Evolutionary conservation across 805 yeast genomes (phyloP).

Genomic region (Torulaspora quercuum): DNA sequence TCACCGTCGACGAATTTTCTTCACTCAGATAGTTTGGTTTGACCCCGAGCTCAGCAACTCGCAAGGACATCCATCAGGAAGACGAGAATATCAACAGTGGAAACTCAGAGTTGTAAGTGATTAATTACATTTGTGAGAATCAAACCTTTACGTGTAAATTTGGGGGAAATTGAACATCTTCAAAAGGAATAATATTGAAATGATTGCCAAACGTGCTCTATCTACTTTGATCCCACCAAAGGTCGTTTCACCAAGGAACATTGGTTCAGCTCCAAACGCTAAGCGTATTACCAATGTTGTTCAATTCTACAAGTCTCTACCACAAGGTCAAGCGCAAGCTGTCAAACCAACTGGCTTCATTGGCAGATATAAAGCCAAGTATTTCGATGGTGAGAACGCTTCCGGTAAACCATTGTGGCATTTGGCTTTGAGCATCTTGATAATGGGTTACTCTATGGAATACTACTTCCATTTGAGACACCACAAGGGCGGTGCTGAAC

Average conservation of each 20-base stretch:
- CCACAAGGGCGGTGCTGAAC: conserved; percentile 50
- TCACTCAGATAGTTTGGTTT: conserved; percentile 1
- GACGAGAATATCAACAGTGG: conserved; percentile 50
- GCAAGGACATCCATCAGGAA: conserved; percentile 3
- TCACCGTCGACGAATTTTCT: conserved; percentile 6
- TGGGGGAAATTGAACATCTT: too few species aligned
- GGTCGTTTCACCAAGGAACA: conserved; percentile 94
- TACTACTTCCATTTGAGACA: conserved; percentile 85
- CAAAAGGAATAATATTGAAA: conserved; percentile 28
- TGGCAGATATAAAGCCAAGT: conserved; percentile 80
- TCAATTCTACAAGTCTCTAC: conserved; percentile 90
- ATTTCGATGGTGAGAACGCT: conserved; percentile 79
- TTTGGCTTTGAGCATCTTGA: conserved; percentile 61
- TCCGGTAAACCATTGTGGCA: conserved; percentile 81
- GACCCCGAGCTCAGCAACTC: conserved; percentile 6
- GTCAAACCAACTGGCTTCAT: conserved; percentile 64
- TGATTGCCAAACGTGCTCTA: conserved; percentile 84
- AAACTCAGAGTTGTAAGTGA: too few species aligned
- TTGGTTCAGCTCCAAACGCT: conserved; percentile 94
- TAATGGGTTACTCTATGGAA: conserved; percentile 86
- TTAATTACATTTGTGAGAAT: too few species aligned
- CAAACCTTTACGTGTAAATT: too few species aligned
- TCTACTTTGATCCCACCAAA: conserved; percentile 98
- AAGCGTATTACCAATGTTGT: conserved; percentile 95
- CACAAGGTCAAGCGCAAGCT: conserved; percentile 86